Conservation (phyloP, 331 rosid genomes). For the Cucumis variabilis region DNA sequence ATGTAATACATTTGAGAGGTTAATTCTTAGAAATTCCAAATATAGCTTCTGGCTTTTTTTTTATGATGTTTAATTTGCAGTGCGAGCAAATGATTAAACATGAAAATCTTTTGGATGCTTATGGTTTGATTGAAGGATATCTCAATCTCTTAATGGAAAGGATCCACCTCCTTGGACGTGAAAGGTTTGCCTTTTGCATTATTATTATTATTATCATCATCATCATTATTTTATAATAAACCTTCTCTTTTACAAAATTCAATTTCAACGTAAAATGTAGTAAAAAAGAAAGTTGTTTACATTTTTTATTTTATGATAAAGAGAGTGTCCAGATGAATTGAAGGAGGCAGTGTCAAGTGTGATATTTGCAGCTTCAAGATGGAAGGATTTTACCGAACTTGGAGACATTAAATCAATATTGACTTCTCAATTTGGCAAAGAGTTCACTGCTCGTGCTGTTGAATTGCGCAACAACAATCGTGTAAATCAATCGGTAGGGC, state of each 20-base stretch:
- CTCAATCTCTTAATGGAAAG: slow-evolving; percentile 74
- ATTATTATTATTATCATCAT: not conserved
- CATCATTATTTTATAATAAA: not conserved
- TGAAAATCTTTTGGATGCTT: slow-evolving; percentile 75
- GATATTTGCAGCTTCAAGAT: slow-evolving; percentile 77
- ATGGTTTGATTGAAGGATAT: slow-evolving; percentile 70
- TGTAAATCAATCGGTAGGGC: slow-evolving; percentile 56
- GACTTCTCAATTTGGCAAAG: slow-evolving; percentile 73
- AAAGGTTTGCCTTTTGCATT: slow-evolving; percentile 43
- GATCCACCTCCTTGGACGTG: slow-evolving; percentile 68
- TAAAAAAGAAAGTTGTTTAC: no score
- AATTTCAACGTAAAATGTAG: not conserved
- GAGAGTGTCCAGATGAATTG: slow-evolving; percentile 80
- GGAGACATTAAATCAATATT: slow-evolving; percentile 69
- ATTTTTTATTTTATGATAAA: slow-evolving; percentile 10
- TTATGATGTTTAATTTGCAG: not conserved
- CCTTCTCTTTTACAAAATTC: not conserved
- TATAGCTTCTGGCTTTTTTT: no score
- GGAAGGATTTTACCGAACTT: slow-evolving; percentile 92
- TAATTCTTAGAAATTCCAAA: no score
- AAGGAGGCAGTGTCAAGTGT: slow-evolving; percentile 72
- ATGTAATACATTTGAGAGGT: no score
- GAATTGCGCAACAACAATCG: slow-evolving; percentile 77
- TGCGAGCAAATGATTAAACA: slow-evolving; percentile 79
- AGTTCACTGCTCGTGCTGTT: slow-evolving; percentile 62